Conservation (phyloP, 768 basidiomycete species). For the Russula olivacea region DNA sequence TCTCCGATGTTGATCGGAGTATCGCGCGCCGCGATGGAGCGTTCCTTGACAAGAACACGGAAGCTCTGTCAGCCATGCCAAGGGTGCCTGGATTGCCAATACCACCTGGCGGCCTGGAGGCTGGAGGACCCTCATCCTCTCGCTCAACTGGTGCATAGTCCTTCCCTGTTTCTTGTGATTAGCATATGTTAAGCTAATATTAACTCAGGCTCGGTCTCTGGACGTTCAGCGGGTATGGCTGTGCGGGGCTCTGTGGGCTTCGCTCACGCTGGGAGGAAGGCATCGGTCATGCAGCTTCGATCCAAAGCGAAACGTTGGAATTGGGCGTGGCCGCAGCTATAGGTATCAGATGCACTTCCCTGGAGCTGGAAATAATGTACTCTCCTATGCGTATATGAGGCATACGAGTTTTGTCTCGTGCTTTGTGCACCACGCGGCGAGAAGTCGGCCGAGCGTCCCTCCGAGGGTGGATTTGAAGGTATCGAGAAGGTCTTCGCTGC, state of each 20-base stretch:
- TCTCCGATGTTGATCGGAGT: constrained; percentile 41
- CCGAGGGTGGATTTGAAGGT: constrained; percentile 40
- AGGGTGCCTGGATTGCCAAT: constrained; percentile 75
- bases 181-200: not conserved
- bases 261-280: constrained; percentile 74
- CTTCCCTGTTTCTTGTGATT: not conserved
- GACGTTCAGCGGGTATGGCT: constrained; percentile 68
- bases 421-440: constrained; percentile 32
- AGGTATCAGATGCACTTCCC: constrained; percentile 39
- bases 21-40: constrained; percentile 56
- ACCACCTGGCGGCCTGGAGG: constrained; percentile 75
- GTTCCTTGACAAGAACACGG: constrained; percentile 60
- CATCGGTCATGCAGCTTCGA: constrained; percentile 46
- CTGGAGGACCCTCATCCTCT: constrained; percentile 64
- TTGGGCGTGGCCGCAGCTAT: constrained; percentile 16
- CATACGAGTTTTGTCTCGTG: constrained; percentile 74
- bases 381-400: constrained; percentile 63
- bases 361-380: constrained; percentile 81
- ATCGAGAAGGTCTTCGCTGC: constrained; percentile 57
- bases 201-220: constrained; percentile 64
- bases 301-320: constrained; percentile 44
- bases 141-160: constrained; percentile 55
- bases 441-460: constrained; percentile 30
- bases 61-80: constrained; percentile 64
- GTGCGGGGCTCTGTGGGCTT: constrained; percentile 77